A percentile compares a stretch with the other conserved stretches of the same genome.
Evolutionary conservation across 2,329 filamentous ascomycete species (phyloP).

Genomic region (Sporothrix mexicana): DNA sequence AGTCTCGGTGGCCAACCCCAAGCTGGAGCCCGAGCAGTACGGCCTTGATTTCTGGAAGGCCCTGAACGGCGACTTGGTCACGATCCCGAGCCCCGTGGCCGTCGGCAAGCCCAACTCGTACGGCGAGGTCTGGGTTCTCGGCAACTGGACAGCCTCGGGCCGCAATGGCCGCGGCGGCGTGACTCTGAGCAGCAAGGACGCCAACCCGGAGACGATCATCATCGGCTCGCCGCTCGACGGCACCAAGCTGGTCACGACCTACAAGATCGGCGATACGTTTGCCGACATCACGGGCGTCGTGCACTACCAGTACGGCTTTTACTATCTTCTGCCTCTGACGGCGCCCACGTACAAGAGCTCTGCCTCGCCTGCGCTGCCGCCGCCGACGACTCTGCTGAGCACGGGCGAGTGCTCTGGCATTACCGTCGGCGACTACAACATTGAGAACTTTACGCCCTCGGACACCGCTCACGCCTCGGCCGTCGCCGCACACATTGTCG

Average conservation of each 20-base stretch:
- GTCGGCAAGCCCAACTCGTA: constrained; percentile 66
- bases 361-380: constrained; percentile 53
- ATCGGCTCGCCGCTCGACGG: constrained; percentile 71
- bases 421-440: constrained; percentile 71
- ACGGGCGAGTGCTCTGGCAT: constrained; percentile 64
- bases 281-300: constrained; percentile 73
- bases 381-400: constrained; percentile 59
- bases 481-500: constrained; percentile 69
- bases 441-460: constrained; percentile 68
- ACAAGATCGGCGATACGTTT: constrained; percentile 68
- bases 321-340: constrained; percentile 69
- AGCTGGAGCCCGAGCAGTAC: constrained; percentile 64
- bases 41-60: constrained; percentile 79
- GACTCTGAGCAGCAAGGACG: constrained; percentile 66
- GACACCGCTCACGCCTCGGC: constrained; percentile 58
- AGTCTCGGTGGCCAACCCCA: constrained; percentile 65
- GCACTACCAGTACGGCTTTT: constrained; percentile 70
- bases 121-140: constrained; percentile 72
- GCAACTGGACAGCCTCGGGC: constrained; percentile 68
- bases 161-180: constrained; percentile 67
- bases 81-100: constrained; percentile 61
- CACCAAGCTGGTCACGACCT: constrained; percentile 61
- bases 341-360: constrained; percentile 55
- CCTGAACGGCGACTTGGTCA: constrained; percentile 70
- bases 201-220: constrained; percentile 72